A percentile compares a stretch with the other conserved stretches of the same genome.
phyloP scores from a whole-genome alignment of 352 stramenopile species.

The Globisporangium emineosum region DNA sequence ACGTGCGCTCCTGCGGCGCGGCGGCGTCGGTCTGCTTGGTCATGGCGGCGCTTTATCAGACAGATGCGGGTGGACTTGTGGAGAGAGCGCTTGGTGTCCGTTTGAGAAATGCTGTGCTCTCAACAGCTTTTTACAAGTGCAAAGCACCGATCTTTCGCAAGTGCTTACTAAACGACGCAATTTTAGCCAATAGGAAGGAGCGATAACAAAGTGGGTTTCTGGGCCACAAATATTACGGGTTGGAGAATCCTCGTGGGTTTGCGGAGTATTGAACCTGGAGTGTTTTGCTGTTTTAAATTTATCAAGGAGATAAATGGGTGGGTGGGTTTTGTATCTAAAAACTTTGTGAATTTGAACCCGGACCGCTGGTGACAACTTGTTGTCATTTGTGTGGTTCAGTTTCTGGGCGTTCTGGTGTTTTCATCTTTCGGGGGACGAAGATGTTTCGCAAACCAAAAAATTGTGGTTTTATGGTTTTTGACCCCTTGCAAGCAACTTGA shows the following conservation, averaged over 20 bases:
- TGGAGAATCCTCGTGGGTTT: neutral
- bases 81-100: neutral
- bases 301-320: neutral
- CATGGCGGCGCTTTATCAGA: neutral
- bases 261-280: neutral
- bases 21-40: constrained; percentile 3
- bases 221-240: neutral
- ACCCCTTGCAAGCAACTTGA: too few relatives aligned
- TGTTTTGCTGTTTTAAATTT: neutral
- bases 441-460: too few relatives aligned
- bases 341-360: neutral
- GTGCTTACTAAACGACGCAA: neutral
- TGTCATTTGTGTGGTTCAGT: constrained; percentile 5
- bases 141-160: neutral
- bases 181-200: constrained; percentile 7
- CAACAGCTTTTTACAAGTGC: neutral
- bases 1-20: constrained; percentile 51
- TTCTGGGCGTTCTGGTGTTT: constrained; percentile 1
- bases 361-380: neutral
- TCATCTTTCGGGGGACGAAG: too few relatives aligned
- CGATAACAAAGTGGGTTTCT: neutral
- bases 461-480: constrained; percentile 5
- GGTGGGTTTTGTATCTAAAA: neutral
- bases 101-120: neutral
- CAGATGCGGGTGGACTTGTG: neutral